These are phyloP conservation scores for Fusarium sp. DNA, from an alignment of 2,329 filamentous ascomycete species.

Conservation along the genomic window DNA sequence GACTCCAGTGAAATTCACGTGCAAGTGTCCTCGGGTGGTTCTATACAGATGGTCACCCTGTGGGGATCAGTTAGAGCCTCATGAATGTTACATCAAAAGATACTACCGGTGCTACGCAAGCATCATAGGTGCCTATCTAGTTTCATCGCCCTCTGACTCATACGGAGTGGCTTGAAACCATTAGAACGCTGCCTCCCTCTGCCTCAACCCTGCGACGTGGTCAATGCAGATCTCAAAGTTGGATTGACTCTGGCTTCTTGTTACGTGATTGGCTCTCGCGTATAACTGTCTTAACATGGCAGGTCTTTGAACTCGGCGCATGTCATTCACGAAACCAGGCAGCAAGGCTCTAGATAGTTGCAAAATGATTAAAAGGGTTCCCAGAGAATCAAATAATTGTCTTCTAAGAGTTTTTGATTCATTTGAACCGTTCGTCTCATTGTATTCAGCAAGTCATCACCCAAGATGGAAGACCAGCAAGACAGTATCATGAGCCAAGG, in stretches of 20 bases:
- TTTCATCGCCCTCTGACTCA: background rate
- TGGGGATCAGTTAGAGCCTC: background rate
- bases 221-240: background rate
- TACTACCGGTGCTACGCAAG: background rate
- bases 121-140: background rate
- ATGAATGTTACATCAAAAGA: too few relatives aligned
- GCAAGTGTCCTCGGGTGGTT: background rate
- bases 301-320: background rate
- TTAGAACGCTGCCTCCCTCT: background rate
- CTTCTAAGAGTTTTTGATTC: background rate
- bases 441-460: background rate
- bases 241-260: background rate
- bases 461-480: background rate
- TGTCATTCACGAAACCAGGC: background rate
- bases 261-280: background rate
- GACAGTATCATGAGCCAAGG: background rate
- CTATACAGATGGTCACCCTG: too few relatives aligned
- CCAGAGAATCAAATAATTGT: rapidly evolving
- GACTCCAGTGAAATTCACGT: rapidly evolving
- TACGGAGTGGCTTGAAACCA: background rate
- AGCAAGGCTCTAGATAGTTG: background rate
- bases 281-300: background rate
- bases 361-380: rapidly evolving
- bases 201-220: background rate
- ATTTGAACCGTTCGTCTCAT: background rate